Evolutionary conservation across 129 eudicot species (phyloP).

Genomic region (Flaveria brownii): DNA sequence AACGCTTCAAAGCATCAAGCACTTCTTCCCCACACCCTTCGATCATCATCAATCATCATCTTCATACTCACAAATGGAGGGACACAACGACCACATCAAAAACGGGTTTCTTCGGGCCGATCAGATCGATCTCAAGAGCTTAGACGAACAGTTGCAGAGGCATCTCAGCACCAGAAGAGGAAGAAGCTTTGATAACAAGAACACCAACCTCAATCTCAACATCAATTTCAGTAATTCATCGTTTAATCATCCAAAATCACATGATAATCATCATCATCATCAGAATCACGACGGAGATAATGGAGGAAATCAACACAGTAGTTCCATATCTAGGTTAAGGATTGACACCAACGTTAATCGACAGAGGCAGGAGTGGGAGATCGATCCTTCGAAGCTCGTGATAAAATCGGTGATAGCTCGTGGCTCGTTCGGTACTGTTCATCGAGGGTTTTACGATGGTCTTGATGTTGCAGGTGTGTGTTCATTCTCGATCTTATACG

Average conservation of each 20-base stretch:
- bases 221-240: slow-evolving; percentile 21
- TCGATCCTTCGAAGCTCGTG: slow-evolving; percentile 79
- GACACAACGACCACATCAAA: slow-evolving; percentile 32
- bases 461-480: slow-evolving; percentile 76
- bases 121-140: slow-evolving; percentile 92
- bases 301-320: background rate
- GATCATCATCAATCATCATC: slow-evolving; percentile 1
- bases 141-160: slow-evolving; percentile 80
- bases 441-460: slow-evolving; percentile 94
- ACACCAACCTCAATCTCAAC: slow-evolving; percentile 24
- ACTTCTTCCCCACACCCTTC: slow-evolving; percentile 12
- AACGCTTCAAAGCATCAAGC: background rate
- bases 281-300: slow-evolving; percentile 17
- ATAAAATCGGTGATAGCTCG: slow-evolving; percentile 87
- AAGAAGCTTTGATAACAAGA: slow-evolving; percentile 42
- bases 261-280: slow-evolving; percentile 16
- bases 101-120: slow-evolving; percentile 81
- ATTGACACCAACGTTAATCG: slow-evolving; percentile 29
- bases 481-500: background rate
- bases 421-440: slow-evolving; percentile 93
- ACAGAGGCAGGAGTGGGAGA: slow-evolving; percentile 84
- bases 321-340: slow-evolving; percentile 14
- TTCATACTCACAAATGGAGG: slow-evolving; percentile 32
- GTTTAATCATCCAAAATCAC: background rate
- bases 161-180: slow-evolving; percentile 52